These are phyloP conservation scores for Dichotomopilus funicola DNA, from an alignment of 2,329 filamentous ascomycete genomes.

Conservation along the genomic window DNA sequence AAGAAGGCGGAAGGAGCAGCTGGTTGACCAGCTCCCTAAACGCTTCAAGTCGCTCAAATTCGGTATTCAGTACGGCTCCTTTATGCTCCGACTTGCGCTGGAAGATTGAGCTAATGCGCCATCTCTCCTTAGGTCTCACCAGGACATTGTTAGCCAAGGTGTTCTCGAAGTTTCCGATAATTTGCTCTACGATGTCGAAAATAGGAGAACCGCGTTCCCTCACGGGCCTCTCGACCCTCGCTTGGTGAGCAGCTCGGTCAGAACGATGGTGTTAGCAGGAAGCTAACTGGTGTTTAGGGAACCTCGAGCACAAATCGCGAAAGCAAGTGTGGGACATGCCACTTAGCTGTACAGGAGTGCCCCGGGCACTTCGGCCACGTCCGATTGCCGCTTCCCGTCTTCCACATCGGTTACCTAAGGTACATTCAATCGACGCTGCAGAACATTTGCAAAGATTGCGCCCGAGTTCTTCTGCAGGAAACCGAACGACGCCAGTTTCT, in stretches of 20 bases:
- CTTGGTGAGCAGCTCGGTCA: conserved; percentile 40
- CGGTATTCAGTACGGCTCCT: conserved; percentile 67
- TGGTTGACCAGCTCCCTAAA: conserved; percentile 82
- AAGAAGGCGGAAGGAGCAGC: conserved; percentile 64
- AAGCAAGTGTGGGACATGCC: conserved; percentile 69
- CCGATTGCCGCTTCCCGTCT: conserved; percentile 80
- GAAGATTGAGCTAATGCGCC: conserved; percentile 1
- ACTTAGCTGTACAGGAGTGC: conserved; percentile 72
- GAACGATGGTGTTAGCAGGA: background rate
- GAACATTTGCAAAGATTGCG: conserved; percentile 94
- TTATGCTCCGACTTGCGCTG: background rate
- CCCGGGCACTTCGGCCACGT: conserved; percentile 96
- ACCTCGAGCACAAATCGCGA: conserved; percentile 73
- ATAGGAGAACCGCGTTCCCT: conserved; percentile 65
- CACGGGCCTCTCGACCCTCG: conserved; percentile 85
- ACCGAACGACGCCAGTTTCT: conserved; percentile 69
- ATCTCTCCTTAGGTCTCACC: conserved; percentile 58
- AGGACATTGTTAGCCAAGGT: conserved; percentile 92
- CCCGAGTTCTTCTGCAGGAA: conserved; percentile 74
- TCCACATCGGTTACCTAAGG: conserved; percentile 93
- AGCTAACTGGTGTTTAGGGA: conserved; percentile 41
- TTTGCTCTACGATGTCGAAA: conserved; percentile 84
- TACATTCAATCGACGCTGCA: conserved; percentile 89
- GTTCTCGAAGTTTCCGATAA: conserved; percentile 93
- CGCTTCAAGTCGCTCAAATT: conserved; percentile 92